A percentile compares a stretch with the other conserved stretches of the same genome.
phyloP scores from a whole-genome alignment of 805 yeast species.

The Candida krabiensis region DNA sequence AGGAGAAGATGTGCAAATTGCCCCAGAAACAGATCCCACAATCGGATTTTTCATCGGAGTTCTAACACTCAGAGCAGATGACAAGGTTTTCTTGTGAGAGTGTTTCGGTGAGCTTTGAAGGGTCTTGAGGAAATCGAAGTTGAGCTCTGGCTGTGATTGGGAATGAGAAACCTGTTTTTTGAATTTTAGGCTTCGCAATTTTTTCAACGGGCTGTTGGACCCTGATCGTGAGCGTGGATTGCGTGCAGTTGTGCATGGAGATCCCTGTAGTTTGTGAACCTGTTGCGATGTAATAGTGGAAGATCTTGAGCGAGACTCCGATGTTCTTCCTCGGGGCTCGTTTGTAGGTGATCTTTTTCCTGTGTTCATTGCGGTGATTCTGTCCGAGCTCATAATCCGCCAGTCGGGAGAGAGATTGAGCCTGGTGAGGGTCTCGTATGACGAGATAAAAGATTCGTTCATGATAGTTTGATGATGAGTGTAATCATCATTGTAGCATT shows the following conservation, averaged over 20 bases:
- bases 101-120: conserved; percentile 29
- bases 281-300: conserved; percentile 7
- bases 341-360: no score
- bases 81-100: conserved; percentile 17
- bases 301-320: conserved; percentile 12
- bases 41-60: conserved; percentile 15
- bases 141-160: conserved; percentile 25
- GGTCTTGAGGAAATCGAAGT: conserved; percentile 27
- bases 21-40: not conserved
- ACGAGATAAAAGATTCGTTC: conserved; percentile 14
- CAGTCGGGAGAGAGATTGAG: conserved; percentile 9
- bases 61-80: conserved; percentile 17
- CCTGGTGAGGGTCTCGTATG: conserved; percentile 13
- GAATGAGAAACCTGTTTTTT: conserved; percentile 14
- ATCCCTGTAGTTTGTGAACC: not conserved
- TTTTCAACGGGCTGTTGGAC: conserved; percentile 29
- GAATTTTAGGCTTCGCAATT: conserved; percentile 26
- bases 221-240: conserved; percentile 14
- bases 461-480: conserved; percentile 7
- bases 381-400: not conserved
- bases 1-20: not conserved
- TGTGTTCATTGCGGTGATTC: not conserved
- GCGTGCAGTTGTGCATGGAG: conserved; percentile 2
- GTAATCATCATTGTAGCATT: not conserved
- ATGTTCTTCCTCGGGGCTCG: no score